These are phyloP conservation scores for Phytopythium chamaehyphon DNA, from an alignment of 352 stramenopile genomes.

Conservation along the genomic window DNA sequence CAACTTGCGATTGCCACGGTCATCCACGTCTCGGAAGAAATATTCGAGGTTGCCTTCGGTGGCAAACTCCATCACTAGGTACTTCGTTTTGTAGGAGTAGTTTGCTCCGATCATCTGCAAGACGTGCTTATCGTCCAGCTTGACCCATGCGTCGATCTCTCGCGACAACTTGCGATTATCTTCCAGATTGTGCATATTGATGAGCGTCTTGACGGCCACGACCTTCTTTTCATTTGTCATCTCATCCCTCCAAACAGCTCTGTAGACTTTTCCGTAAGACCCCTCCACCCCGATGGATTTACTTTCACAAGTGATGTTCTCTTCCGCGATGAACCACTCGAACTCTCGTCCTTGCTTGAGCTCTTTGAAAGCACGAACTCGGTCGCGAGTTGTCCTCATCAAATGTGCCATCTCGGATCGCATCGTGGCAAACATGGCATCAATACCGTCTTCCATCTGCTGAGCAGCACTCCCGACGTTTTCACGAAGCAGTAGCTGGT, in stretches of 20 bases:
- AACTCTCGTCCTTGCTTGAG: constrained; percentile 9
- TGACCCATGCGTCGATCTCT: constrained; percentile 29
- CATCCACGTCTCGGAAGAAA: constrained; percentile 6
- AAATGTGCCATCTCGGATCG: constrained; percentile 4
- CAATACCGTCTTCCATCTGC: not conserved
- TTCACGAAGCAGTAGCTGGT: constrained; percentile 1
- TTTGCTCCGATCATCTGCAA: constrained; percentile 30
- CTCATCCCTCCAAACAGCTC: constrained; percentile 16
- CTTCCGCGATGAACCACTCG: constrained; percentile 17
- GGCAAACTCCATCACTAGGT: constrained; percentile 21
- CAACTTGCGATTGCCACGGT: not conserved
- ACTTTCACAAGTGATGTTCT: constrained; percentile 7
- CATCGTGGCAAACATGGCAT: constrained; percentile 5
- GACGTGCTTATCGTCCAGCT: constrained; percentile 21
- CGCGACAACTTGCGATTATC: constrained; percentile 14
- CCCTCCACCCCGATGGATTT: constrained; percentile 3
- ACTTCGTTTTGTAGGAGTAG: constrained; percentile 16
- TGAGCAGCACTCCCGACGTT: not conserved
- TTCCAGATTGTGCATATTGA: not conserved
- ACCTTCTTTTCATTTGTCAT: constrained; percentile 3
- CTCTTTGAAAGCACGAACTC: constrained; percentile 5
- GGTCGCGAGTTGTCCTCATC: constrained; percentile 7
- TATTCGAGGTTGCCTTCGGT: constrained; percentile 18
- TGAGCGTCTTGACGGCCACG: not conserved
- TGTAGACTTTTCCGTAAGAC: constrained; percentile 2